Base-by-base conservation (phyloP, 1,284 basidiomycete genomes). In the Gastroboletus turbinatus region DNA sequence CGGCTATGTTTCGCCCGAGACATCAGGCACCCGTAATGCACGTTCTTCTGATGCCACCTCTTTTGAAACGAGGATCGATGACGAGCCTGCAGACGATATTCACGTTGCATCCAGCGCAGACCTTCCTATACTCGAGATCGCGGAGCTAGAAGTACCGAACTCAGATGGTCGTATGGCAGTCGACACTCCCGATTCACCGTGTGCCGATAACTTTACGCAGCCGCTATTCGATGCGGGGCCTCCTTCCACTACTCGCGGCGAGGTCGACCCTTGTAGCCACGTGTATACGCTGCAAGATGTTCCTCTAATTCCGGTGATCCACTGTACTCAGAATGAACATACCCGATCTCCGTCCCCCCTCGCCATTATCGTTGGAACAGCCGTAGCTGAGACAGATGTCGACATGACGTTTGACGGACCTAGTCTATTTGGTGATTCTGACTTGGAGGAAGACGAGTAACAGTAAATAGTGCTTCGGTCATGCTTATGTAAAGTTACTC, bases 351-450 rank as follows among this genome's bases (percentile, higher is more conserved):
- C 52, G 8, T 35, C 30, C 27, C 44, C 36, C 13, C 16, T 33
- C 17, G 19, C 30, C 9, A 19, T 19, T 17, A n/a, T 35, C n/a
- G 25, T 35, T 16, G 47, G 39, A 21, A 39, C 29, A 23, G 50
- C 39, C 6, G 9, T 38, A 17, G 35, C n/a, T 11, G 52, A 51
- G 30, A 43, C 42, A 17, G 58, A 59, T n/a, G 29, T 46, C 4
- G 58, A 63, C 21, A 32, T 45, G 39, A 47, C 40, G 7, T 65
- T 61, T 30, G 57, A 59, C 10, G 69, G 67, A 21, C 70, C 67
- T 14, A 67, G 68, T 55, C 59, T 69, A 21, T 69, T 69, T 53
- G 55, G 51, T 47, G 69, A 69, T 17, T 73, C 67, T 40, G 67
- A 69, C 47, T 27, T 68, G 48, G 69, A 64, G 33, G 71, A 71